Evolutionary conservation across 805 yeast genomes (phyloP).

Genomic region (Wickerhamiella nectarea): DNA sequence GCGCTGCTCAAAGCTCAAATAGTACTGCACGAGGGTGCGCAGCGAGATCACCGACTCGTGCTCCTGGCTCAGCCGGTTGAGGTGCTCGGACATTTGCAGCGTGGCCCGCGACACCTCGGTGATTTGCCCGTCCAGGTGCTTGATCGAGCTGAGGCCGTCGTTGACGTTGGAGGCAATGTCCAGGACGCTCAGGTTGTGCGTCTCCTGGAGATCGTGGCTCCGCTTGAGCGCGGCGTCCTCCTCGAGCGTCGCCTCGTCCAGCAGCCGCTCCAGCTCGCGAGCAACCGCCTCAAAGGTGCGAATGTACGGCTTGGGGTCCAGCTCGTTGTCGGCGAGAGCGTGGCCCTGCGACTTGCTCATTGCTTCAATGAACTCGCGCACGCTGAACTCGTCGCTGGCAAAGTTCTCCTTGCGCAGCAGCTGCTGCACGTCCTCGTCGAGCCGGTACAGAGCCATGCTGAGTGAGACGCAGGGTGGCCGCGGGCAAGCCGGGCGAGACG

Average conservation of each 20-base stretch:
- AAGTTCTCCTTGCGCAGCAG: conserved; percentile 24
- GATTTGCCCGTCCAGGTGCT: conserved; percentile 24
- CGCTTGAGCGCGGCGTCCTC: conserved; percentile 41
- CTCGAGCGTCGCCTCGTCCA: conserved; percentile 39
- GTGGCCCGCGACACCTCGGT: conserved; percentile 24
- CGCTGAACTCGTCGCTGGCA: conserved; percentile 34
- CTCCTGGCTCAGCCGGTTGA: conserved; percentile 37
- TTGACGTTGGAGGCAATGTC: conserved; percentile 38
- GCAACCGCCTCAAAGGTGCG: conserved; percentile 82
- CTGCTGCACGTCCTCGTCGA: conserved; percentile 24
- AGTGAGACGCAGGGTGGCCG: no score
- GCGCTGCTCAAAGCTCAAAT: conserved; percentile 57
- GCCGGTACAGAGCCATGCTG: conserved; percentile 22
- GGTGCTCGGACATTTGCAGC: conserved; percentile 21
- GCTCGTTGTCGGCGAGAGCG: conserved; percentile 21
- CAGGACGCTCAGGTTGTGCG: conserved; percentile 55
- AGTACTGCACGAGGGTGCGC: conserved; percentile 59
- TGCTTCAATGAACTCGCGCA: conserved; percentile 68
- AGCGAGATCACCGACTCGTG: conserved; percentile 62
- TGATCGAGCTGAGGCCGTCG: conserved; percentile 24
- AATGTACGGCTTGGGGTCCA: conserved; percentile 90
- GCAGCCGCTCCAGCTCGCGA: conserved; percentile 50
- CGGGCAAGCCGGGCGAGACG: no score
- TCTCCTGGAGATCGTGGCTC: conserved; percentile 47
- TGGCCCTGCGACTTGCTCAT: conserved; percentile 52